A percentile compares a stretch with the other conserved stretches of the same genome.
Evolutionary conservation across 305 asterid species (phyloP).

Genomic region (Salvia sclarea): DNA sequence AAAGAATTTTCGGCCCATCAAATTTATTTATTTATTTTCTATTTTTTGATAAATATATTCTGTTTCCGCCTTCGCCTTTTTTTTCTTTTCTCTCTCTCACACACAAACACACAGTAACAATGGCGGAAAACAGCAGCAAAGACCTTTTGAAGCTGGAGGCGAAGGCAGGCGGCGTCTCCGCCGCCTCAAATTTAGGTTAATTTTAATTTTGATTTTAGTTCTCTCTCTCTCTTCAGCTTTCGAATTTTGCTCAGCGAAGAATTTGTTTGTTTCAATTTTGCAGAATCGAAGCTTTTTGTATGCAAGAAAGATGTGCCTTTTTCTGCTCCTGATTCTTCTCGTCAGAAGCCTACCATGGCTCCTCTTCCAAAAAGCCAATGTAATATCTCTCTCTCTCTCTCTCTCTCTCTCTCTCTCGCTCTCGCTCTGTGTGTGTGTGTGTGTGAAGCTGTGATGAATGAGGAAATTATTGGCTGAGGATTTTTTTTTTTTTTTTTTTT

Average conservation of each 20-base stretch:
- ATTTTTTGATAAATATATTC: too few species aligned
- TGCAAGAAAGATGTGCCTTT: conserved; percentile 32
- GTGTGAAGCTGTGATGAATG: neutral
- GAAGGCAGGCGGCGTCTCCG: conserved; percentile 21
- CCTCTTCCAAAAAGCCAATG: conserved; percentile 52
- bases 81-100: neutral
- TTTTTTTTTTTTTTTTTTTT: too few species aligned
- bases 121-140: conserved; percentile 45
- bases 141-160: conserved; percentile 49
- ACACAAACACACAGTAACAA: neutral
- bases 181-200: conserved; percentile 36
- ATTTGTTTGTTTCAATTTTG: conserved; percentile 19
- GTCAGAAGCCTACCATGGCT: conserved; percentile 44
- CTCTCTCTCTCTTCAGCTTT: neutral
- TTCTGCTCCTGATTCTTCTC: conserved; percentile 32
- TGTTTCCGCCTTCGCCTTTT: neutral
- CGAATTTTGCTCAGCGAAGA: neutral
- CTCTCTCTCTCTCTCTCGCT: neutral
- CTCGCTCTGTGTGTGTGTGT: too few species aligned
- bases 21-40: too few species aligned
- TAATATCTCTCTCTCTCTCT: conserved; percentile 17
- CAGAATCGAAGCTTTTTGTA: conserved; percentile 49
- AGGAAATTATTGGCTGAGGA: neutral
- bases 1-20: too few species aligned
- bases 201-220: too few species aligned